phyloP scores from a whole-genome alignment of 139 green algal genomes.

The Chlorella sp. region DNA sequence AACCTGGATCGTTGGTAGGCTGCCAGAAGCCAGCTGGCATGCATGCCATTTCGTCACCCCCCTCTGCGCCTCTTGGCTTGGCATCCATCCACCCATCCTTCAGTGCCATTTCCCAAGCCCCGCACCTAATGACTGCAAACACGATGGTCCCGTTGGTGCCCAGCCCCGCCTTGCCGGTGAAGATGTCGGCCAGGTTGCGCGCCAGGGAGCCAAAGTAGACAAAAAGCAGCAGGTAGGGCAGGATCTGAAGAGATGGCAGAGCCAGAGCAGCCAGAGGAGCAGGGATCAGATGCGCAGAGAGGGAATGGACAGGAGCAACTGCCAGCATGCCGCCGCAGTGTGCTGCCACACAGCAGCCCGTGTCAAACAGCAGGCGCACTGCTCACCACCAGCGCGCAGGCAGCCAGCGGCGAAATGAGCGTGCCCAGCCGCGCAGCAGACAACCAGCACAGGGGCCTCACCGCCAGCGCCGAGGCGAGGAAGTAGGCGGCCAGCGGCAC shows the following conservation, averaged over 20 bases:
- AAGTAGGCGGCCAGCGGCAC: constrained; percentile 60
- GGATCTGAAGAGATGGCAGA: constrained; percentile 6
- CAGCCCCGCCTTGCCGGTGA: constrained; percentile 45
- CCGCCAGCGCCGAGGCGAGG: constrained; percentile 46
- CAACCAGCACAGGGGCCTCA: no score
- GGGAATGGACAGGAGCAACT: background rate
- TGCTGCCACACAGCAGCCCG: no score
- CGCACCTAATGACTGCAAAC: constrained; percentile 31
- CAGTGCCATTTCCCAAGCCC: background rate
- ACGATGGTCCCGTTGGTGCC: constrained; percentile 32
- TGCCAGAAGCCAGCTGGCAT: no score
- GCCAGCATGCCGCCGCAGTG: no score
- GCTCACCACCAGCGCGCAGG: no score
- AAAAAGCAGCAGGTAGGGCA: constrained; percentile 64
- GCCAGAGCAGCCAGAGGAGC: background rate
- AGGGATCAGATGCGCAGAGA: background rate
- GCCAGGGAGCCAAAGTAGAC: constrained; percentile 82
- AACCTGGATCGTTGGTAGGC: no score
- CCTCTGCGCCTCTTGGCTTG: no score
- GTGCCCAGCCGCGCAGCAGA: no score
- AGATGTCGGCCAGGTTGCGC: constrained; percentile 61
- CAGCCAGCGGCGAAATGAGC: no score
- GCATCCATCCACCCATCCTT: background rate
- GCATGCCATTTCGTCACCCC: no score
- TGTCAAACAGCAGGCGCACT: background rate